phyloP scores from a whole-genome alignment of 441 rosid genomes.

The Populus hybrid region DNA sequence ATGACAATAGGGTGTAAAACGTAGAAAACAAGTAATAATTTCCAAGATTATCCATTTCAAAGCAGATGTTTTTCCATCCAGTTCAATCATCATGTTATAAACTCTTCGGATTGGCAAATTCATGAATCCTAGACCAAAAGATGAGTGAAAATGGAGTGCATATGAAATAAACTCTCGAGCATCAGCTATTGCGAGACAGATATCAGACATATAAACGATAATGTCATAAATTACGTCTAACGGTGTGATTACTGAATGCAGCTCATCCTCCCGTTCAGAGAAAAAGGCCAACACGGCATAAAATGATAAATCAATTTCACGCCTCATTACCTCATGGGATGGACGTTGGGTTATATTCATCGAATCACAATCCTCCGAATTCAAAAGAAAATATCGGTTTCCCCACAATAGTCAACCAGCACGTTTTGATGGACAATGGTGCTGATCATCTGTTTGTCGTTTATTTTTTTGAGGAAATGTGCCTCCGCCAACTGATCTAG shows the following conservation, averaged over 20 bases:
- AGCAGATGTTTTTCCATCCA: not conserved
- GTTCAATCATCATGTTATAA: not conserved
- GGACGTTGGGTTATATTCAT: not conserved
- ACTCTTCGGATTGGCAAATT: not conserved
- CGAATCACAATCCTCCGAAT: not conserved
- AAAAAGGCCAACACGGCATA: not conserved
- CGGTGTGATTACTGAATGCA: too few species aligned
- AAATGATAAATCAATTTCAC: not conserved
- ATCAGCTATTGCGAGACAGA: not conserved
- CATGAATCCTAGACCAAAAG: not conserved
- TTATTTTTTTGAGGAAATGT: not conserved
- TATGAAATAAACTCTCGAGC: not conserved
- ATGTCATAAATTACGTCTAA: not conserved
- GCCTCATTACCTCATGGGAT: not conserved
- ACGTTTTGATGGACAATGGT: not conserved
- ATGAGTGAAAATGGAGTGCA: not conserved
- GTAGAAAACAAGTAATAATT: not conserved
- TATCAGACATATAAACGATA: not conserved
- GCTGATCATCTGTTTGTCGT: not conserved
- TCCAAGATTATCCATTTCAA: not conserved
- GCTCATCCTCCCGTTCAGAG: not conserved
- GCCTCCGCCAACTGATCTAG: not conserved
- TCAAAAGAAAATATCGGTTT: not conserved
- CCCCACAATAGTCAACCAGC: not conserved
- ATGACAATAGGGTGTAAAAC: not conserved